Evolutionary conservation across 2,329 filamentous ascomycete genomes (phyloP).

Genomic region (Hypoxylon sp.): DNA sequence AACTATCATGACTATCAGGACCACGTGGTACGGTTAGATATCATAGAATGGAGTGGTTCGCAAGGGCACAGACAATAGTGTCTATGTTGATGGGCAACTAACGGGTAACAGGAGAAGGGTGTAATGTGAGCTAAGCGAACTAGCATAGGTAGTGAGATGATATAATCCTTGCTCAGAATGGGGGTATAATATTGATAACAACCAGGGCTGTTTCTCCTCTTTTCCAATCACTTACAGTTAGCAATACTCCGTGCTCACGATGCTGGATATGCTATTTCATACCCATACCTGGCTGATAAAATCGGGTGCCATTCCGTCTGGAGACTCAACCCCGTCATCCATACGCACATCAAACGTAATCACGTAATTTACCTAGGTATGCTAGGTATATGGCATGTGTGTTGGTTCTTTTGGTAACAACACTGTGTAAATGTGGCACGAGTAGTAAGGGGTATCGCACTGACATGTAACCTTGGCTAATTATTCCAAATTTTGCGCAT

Average conservation of each 20-base stretch:
- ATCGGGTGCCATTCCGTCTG: slow-evolving; percentile 20
- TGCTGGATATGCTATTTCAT: slow-evolving; percentile 11
- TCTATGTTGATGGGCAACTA: background rate
- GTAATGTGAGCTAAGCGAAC: background rate
- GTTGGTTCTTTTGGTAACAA: slow-evolving; percentile 16
- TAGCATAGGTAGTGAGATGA: slow-evolving; percentile 1
- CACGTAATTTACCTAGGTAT: slow-evolving; percentile 3
- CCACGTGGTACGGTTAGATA: slow-evolving; percentile 22
- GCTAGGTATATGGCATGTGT: background rate
- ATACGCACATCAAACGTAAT: slow-evolving; percentile 15
- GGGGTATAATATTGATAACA: slow-evolving; percentile 19
- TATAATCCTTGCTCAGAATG: slow-evolving; percentile 18
- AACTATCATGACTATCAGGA: background rate
- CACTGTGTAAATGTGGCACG: slow-evolving; percentile 5
- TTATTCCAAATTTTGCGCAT: slow-evolving; percentile 1
- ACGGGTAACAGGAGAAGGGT: background rate
- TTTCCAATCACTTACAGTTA: slow-evolving; percentile 12
- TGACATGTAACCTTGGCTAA: slow-evolving; percentile 23
- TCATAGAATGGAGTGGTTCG: background rate
- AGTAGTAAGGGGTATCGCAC: slow-evolving; percentile 13
- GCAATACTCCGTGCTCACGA: slow-evolving; percentile 1
- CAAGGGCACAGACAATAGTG: slow-evolving; percentile 2
- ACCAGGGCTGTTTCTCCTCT: slow-evolving; percentile 8
- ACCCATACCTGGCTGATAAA: slow-evolving; percentile 1
- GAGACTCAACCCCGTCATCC: slow-evolving; percentile 3